Evolutionary conservation across 225 moss, liverwort and hornwort species (phyloP).

Genomic region (Neckera pumila): DNA sequence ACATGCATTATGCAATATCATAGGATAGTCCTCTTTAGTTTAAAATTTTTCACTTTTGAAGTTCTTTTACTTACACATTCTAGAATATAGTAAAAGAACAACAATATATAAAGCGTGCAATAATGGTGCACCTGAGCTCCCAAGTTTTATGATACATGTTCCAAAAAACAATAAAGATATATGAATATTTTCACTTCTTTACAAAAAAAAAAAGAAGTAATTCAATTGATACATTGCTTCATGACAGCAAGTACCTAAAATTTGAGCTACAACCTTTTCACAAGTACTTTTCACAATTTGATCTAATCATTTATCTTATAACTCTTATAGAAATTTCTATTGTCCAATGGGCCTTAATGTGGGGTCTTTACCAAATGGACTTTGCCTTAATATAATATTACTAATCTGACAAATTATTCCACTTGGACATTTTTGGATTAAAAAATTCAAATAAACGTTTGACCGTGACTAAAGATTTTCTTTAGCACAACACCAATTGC

Average conservation of each 20-base stretch:
- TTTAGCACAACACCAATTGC: not conserved
- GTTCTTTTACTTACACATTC: not conserved
- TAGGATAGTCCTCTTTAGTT: not conserved
- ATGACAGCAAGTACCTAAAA: not conserved
- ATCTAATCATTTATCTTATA: not conserved
- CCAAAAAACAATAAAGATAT: not conserved
- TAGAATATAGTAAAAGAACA: not conserved
- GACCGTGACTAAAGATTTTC: not conserved
- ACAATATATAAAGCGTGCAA: not conserved
- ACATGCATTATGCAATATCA: not conserved
- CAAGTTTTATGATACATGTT: not conserved
- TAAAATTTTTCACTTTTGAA: not conserved
- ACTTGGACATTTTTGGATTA: fast-evolving
- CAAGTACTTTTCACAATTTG: not conserved
- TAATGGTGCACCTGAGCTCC: not conserved
- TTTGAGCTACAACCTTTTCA: no score
- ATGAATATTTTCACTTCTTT: not conserved
- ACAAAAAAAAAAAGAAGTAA: not conserved
- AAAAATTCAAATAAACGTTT: not conserved
- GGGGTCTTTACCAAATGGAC: no score
- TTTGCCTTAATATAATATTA: not conserved
- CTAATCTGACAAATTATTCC: not conserved
- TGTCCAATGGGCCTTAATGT: not conserved
- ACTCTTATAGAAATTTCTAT: not conserved
- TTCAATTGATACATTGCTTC: not conserved